A percentile compares a stretch with the other conserved stretches of the same genome.
Evolutionary conservation across 768 basidiomycete genomes (phyloP).

Genomic region (Tephrocybe sp.): DNA sequence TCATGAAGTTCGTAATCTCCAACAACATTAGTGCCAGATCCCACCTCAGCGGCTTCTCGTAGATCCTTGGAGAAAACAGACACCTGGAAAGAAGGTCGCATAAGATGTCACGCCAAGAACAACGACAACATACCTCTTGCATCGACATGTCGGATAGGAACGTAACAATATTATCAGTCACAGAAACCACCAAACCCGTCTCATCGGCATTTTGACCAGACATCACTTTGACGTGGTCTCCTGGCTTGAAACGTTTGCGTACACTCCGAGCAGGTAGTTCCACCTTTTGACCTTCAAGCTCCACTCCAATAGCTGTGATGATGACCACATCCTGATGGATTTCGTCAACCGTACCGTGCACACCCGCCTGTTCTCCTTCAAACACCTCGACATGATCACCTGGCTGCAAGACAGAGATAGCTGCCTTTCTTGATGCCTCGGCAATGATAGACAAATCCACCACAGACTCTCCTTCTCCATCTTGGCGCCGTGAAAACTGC

Average conservation of each 20-base stretch:
- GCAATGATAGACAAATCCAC: constrained; percentile 90
- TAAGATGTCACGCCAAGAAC: constrained; percentile 4
- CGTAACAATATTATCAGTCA: constrained; percentile 87
- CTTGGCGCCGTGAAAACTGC: constrained; percentile 75
- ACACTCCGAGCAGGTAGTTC: constrained; percentile 87
- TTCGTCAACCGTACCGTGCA: constrained; percentile 89
- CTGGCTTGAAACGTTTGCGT: constrained; percentile 91
- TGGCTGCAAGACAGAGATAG: constrained; percentile 92
- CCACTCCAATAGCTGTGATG: constrained; percentile 74
- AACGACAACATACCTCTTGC: constrained; percentile 77
- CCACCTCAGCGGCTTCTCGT: constrained; percentile 95
- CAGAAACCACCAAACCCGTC: constrained; percentile 92
- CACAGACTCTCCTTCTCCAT: constrained; percentile 63
- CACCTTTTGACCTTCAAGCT: constrained; percentile 83
- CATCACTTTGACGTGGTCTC: constrained; percentile 99
- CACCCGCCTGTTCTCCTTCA: constrained; percentile 93
- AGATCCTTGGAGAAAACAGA: constrained; percentile 97
- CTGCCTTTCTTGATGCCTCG: constrained; percentile 86
- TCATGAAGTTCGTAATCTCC: constrained; percentile 97
- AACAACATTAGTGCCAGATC: constrained; percentile 84
- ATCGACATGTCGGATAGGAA: constrained; percentile 97
- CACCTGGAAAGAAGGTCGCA: constrained; percentile 47
- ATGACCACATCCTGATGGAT: constrained; percentile 86
- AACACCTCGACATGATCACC: constrained; percentile 98
- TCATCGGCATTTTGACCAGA: constrained; percentile 91